phyloP scores from a whole-genome alignment of 768 basidiomycete genomes.

The Goffeauzyma gilvescens region DNA sequence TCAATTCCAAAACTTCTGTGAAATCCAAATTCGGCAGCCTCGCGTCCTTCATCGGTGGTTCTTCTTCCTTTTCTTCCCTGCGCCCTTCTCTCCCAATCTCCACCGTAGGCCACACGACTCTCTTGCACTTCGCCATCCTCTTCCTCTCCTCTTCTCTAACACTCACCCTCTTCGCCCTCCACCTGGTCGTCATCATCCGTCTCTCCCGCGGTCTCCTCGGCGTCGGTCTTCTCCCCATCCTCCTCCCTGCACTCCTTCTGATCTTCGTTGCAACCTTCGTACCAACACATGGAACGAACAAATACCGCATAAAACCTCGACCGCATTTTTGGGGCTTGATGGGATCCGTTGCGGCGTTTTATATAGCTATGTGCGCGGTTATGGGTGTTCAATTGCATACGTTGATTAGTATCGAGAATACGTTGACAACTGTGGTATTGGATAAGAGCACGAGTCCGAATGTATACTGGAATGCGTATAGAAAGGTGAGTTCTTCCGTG shows the following conservation, averaged over 20 bases:
- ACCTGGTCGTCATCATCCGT: background rate
- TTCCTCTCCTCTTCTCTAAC: background rate
- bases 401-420: no score
- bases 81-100: background rate
- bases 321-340: constrained; percentile 7
- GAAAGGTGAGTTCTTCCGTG: no score
- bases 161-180: background rate
- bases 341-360: background rate
- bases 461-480: no score
- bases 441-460: no score
- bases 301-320: background rate
- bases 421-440: no score
- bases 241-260: background rate
- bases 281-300: constrained; percentile 7
- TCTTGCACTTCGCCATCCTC: background rate
- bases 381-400: constrained; percentile 3
- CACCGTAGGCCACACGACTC: no score
- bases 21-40: no score
- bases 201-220: constrained; percentile 2
- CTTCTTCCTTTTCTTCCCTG: background rate
- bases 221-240: constrained; percentile 6
- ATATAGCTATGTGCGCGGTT: constrained; percentile 1
- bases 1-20: no score
- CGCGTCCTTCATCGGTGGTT: background rate
- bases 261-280: constrained; percentile 3